Percentiles rank a stretch among this genome's conserved stretches.
Evolutionary conservation across 768 basidiomycete species (phyloP).

Genomic region (Russula sp.): DNA sequence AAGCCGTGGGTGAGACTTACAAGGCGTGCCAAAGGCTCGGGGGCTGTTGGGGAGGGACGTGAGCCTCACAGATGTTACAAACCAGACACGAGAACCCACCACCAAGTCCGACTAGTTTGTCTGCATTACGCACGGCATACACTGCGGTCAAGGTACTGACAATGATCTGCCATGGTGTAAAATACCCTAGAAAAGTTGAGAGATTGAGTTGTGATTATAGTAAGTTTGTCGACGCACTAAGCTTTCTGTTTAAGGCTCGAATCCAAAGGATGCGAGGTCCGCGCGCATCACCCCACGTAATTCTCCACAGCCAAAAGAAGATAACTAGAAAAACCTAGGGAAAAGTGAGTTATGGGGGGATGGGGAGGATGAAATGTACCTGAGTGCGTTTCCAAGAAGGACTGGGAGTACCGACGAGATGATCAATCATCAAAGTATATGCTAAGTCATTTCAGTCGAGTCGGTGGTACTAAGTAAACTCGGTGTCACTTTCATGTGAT

Average conservation of each 20-base stretch:
- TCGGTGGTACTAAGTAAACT: slow-evolving; percentile 14
- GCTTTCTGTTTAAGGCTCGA: slow-evolving; percentile 47
- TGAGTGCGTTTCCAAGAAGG: slow-evolving; percentile 87
- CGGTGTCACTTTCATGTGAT: slow-evolving; percentile 27
- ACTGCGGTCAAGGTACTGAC: slow-evolving; percentile 78
- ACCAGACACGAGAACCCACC: slow-evolving; percentile 42
- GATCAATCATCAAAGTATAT: slow-evolving; percentile 74
- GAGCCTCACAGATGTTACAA: background rate
- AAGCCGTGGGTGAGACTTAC: slow-evolving; percentile 39
- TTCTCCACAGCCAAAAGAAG: slow-evolving; percentile 85
- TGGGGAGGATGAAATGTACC: slow-evolving; percentile 33
- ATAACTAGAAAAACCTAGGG: slow-evolving; percentile 82
- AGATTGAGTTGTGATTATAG: background rate
- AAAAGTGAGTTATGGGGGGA: slow-evolving; percentile 5
- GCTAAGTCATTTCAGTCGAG: background rate
- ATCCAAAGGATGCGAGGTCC: slow-evolving; percentile 69
- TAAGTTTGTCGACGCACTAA: slow-evolving; percentile 43
- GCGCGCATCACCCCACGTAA: slow-evolving; percentile 54
- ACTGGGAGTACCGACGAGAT: slow-evolving; percentile 80
- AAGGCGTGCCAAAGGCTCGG: slow-evolving; percentile 86
- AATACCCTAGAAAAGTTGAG: slow-evolving; percentile 44
- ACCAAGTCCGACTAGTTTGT: slow-evolving; percentile 76
- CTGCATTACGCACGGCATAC: slow-evolving; percentile 79
- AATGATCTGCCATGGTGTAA: slow-evolving; percentile 96
- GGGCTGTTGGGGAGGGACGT: slow-evolving; percentile 46